Evolutionary conservation across 108 stramenopile species (phyloP).

Genomic region (Skeletonema potamos): DNA sequence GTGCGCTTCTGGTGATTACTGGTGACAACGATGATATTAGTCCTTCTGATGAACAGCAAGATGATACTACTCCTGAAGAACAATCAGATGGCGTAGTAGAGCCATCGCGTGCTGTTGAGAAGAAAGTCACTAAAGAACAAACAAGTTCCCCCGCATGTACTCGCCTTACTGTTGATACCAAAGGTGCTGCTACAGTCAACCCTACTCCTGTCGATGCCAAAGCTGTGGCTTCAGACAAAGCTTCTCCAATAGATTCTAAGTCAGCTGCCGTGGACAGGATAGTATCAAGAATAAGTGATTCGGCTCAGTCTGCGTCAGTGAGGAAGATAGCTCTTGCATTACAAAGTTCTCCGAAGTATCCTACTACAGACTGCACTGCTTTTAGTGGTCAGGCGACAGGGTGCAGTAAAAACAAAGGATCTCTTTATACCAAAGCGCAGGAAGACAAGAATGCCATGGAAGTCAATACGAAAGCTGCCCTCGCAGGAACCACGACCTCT

Average conservation of each 20-base stretch:
- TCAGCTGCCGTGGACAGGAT: neutral
- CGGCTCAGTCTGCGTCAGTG: neutral
- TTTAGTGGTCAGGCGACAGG: no score
- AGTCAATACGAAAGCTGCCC: neutral
- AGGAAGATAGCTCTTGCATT: neutral
- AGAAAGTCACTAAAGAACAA: neutral
- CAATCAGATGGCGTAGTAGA: neutral
- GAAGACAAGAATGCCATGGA: neutral
- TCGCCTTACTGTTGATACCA: neutral
- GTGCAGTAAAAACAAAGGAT: no score
- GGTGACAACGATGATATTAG: neutral
- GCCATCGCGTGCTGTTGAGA: neutral
- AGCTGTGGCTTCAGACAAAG: neutral
- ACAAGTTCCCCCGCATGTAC: neutral
- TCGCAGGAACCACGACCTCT: neutral
- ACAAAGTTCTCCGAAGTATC: neutral
- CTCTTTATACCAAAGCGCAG: no score
- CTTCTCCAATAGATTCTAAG: neutral
- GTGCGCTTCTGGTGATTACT: neutral
- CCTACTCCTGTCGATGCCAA: neutral
- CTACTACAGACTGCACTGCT: neutral
- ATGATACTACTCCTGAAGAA: neutral
- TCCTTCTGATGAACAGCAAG: neutral
- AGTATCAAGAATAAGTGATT: neutral
- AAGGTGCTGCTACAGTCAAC: neutral